Evolutionary conservation across 202 grass and related monocot species (phyloP).

Genomic region (Panicum virgatum): DNA sequence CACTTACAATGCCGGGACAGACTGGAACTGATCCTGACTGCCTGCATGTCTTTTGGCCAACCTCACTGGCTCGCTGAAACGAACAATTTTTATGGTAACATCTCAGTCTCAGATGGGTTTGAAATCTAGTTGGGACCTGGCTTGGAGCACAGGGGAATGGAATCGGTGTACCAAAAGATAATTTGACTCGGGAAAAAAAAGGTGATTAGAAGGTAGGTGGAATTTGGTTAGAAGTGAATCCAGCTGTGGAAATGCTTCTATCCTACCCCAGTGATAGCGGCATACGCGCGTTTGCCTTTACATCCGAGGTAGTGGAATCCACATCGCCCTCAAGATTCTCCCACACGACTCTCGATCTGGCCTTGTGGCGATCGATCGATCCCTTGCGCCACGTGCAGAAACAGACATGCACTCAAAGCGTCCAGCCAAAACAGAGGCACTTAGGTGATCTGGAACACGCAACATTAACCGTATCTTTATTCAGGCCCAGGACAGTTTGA

Average conservation of each 20-base stretch:
- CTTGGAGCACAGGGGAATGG: not conserved
- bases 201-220: not conserved
- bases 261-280: no score
- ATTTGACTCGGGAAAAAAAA: not conserved
- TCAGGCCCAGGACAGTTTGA: not conserved
- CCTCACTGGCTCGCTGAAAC: not conserved
- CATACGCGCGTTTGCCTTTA: not conserved
- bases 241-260: not conserved
- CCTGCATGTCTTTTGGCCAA: not conserved
- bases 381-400: not conserved
- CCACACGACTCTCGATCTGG: not conserved
- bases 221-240: not conserved
- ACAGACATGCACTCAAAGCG: not conserved
- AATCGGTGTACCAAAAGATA: not conserved
- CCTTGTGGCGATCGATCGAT: not conserved
- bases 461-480: constrained; percentile 9
- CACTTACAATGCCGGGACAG: not conserved
- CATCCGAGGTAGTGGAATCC: not conserved
- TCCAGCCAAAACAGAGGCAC: not conserved
- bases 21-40: not conserved
- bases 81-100: not conserved
- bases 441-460: not conserved
- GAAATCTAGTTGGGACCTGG: not conserved
- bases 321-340: not conserved
- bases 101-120: not conserved